Conservation (phyloP, 371 early-diverging fungal genomes). For the Zychaea mexicana region DNA sequence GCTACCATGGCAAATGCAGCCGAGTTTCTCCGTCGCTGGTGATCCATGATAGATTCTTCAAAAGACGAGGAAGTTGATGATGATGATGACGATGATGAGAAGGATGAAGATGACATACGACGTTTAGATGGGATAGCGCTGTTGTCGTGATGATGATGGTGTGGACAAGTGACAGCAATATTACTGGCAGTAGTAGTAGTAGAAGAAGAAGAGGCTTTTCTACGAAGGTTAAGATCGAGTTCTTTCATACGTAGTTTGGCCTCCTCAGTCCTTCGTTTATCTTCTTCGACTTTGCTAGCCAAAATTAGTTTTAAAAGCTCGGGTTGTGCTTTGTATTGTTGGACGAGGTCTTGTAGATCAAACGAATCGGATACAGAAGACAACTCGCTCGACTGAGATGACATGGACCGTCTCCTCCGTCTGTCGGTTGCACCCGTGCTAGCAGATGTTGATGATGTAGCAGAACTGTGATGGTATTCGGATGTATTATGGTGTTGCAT, state of each 20-base stretch:
- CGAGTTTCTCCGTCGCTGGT: slow-evolving; percentile 41
- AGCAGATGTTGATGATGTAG: neutral
- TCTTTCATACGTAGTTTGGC: slow-evolving; percentile 60
- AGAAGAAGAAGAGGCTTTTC: neutral
- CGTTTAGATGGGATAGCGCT: slow-evolving; percentile 37
- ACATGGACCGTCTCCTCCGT: neutral
- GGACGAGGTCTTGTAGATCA: slow-evolving; percentile 61
- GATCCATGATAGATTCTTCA: slow-evolving; percentile 3
- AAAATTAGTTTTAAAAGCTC: slow-evolving; percentile 65
- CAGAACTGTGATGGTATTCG: too few species aligned
- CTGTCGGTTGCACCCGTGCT: neutral
- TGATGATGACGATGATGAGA: neutral
- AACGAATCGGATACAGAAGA: neutral
- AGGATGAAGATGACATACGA: slow-evolving; percentile 2
- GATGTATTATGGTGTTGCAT: too few species aligned
- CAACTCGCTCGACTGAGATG: neutral
- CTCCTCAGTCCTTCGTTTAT: slow-evolving; percentile 65
- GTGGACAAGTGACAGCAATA: neutral
- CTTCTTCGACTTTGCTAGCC: slow-evolving; percentile 67
- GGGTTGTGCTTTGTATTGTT: slow-evolving; percentile 61
- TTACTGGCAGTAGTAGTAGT: neutral
- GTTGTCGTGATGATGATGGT: slow-evolving; percentile 12
- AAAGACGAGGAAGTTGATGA: neutral
- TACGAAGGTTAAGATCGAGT: slow-evolving; percentile 43
- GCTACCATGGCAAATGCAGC: slow-evolving; percentile 55